Evolutionary conservation across 495 filamentous ascomycete genomes (phyloP), one percentile per base, ranked within the genome.

Genomic region (Venustampulla echinocandica): DNA sequence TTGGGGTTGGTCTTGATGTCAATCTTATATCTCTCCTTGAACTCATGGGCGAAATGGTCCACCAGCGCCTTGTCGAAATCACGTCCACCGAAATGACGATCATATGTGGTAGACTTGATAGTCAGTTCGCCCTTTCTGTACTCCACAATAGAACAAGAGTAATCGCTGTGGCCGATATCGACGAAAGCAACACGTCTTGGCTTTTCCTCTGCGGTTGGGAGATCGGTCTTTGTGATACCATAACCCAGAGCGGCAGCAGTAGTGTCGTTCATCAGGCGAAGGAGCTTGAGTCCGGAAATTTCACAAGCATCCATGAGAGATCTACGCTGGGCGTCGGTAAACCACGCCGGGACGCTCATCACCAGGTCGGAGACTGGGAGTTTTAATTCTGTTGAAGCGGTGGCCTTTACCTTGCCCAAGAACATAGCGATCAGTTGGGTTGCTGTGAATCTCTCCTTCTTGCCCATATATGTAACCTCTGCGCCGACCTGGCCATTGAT

Each of bases 211-310:
- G 77, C 73, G 15, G 73, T 67, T 47, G 92, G 92, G 18, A 99
- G 81, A 64, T 97, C 92, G 39, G 84, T 69, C 73, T 97, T 96
- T 39, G 92, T 97, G 70, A 99, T 97, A 65, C 92, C 93, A 56
- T 87, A 99, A 49, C 92, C 92, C 42, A 99, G 80, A 30, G 92
- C 92, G 48, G 87, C 89, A 44, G 92, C 92, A 35, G 92, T 97
- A 44, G 90, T 97, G 68, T 97, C 93, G 71, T 99, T 97, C 74
- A 99, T 90, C 40, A 99, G 74, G 49, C 93, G 80, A 53, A 99
- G 79, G 4, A 87, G 70, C 70, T 94, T 96, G 53, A 99, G 71
- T 40, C 92, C 90, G 39, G 92, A 85, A 57, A 99, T 90, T 56
- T 97, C 92, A 58, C 87, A 79, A 37, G 93, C 93, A 64, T 99